These are phyloP conservation scores for Citrus hindsii DNA, from an alignment of 345 rosid genomes.

Conservation along the genomic window DNA sequence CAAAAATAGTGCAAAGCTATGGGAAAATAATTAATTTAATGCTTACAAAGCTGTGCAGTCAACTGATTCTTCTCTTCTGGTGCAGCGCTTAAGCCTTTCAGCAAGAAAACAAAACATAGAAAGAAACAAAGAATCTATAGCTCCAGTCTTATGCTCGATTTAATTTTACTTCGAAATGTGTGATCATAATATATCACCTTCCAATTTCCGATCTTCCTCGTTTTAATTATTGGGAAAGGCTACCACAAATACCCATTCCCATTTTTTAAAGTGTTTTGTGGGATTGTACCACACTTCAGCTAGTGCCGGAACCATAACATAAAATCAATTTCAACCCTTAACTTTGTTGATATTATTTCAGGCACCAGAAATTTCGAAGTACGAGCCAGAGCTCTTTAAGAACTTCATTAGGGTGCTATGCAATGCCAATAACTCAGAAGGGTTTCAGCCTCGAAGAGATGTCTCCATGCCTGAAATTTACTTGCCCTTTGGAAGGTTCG, in stretches of 20 bases:
- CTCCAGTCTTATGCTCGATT: too few species aligned
- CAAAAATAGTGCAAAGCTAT: neutral
- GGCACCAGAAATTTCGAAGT: conserved; percentile 39
- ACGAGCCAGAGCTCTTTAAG: conserved; percentile 24
- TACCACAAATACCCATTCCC: too few species aligned
- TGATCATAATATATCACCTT: neutral
- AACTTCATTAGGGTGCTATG: conserved; percentile 18
- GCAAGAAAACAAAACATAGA: too few species aligned
- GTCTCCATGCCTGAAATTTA: conserved; percentile 46
- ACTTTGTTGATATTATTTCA: neutral
- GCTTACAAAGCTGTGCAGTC: neutral
- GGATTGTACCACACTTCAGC: too few species aligned
- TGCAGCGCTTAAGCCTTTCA: neutral
- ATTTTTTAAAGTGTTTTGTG: too few species aligned
- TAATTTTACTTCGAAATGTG: neutral
- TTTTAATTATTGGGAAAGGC: neutral
- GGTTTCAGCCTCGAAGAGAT: conserved; percentile 40
- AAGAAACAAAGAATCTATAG: too few species aligned
- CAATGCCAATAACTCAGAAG: conserved; percentile 43
- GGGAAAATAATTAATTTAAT: neutral
- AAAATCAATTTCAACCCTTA: too few species aligned
- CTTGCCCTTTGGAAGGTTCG: conserved; percentile 7
- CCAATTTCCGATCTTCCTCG: neutral
- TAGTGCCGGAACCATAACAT: too few species aligned
- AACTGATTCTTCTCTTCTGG: neutral